A percentile compares a stretch with the other conserved stretches of the same genome.
Conservation (phyloP, 225 moss, liverwort and hornwort genomes). For the Physcomitrellopsis africana region DNA sequence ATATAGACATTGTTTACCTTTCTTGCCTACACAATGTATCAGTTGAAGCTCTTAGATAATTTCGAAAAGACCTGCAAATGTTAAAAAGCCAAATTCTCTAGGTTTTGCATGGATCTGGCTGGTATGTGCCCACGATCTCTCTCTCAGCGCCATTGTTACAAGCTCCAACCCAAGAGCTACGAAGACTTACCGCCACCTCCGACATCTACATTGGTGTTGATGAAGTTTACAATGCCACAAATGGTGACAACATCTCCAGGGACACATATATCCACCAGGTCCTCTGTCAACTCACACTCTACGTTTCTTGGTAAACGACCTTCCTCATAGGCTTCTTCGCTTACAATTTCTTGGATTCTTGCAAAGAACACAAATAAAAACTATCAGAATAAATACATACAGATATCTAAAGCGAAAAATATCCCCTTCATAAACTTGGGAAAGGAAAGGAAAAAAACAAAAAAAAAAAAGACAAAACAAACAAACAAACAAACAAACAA, state of each 20-base stretch:
- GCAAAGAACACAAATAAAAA: not conserved
- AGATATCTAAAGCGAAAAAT: not conserved
- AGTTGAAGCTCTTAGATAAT: constrained; percentile 15
- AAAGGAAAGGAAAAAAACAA: not conserved
- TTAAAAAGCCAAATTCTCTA: constrained; percentile 17
- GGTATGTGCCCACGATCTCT: constrained; percentile 20
- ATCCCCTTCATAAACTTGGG: not conserved
- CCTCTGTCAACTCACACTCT: constrained; percentile 90
- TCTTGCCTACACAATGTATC: constrained; percentile 64
- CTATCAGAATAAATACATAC: not conserved
- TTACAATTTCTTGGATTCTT: constrained; percentile 89
- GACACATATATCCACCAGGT: constrained; percentile 87
- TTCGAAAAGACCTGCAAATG: not conserved
- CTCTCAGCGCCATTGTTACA: constrained; percentile 18
- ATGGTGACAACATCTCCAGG: constrained; percentile 95
- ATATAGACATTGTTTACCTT: constrained; percentile 83
- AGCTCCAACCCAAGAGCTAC: constrained; percentile 16
- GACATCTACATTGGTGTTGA: constrained; percentile 77
- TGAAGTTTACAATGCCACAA: constrained; percentile 88
- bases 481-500: too few relatives aligned
- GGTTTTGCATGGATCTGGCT: constrained; percentile 21
- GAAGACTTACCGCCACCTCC: constrained; percentile 69
- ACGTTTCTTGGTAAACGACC: constrained; percentile 95
- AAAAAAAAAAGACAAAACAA: too few relatives aligned
- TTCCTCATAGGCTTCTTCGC: constrained; percentile 77